phyloP scores from a whole-genome alignment of 2,329 filamentous ascomycete species.

The Didymella arachidicola region DNA sequence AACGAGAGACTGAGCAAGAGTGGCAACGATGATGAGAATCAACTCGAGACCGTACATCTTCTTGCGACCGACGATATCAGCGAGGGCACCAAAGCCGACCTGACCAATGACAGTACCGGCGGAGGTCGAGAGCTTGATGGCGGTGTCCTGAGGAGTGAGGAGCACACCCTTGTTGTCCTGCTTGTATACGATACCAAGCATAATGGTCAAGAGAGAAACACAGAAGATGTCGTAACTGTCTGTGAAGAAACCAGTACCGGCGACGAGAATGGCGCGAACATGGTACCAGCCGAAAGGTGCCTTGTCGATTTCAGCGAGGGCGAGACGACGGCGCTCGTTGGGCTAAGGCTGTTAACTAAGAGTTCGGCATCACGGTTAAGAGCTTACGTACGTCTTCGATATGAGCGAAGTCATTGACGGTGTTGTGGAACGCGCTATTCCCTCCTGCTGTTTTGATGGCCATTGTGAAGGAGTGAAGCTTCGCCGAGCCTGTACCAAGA shows the following conservation, averaged over 20 bases:
- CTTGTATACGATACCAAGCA: conserved; percentile 83
- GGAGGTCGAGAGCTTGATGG: conserved; percentile 85
- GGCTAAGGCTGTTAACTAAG: conserved; percentile 60
- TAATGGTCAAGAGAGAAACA: conserved; percentile 59
- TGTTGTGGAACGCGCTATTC: conserved; percentile 53
- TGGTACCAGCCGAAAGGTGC: conserved; percentile 85
- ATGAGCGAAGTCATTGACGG: conserved; percentile 71
- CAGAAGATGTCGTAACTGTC: conserved; percentile 75
- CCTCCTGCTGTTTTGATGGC: conserved; percentile 36
- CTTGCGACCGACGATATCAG: conserved; percentile 80
- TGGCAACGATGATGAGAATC: conserved; percentile 52
- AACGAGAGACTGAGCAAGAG: conserved; percentile 48
- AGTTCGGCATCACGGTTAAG: too few species aligned
- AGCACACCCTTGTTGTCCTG: conserved; percentile 60
- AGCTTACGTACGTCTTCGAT: conserved; percentile 10
- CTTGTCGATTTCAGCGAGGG: conserved; percentile 82
- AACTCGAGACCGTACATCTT: conserved; percentile 75
- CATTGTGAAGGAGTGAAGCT: conserved; percentile 24
- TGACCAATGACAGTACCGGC: conserved; percentile 86
- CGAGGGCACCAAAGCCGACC: conserved; percentile 69
- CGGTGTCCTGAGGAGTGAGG: conserved; percentile 74
- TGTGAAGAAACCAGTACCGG: conserved; percentile 86
- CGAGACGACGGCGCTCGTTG: conserved; percentile 79
- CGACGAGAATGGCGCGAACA: conserved; percentile 77
- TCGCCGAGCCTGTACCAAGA: conserved; percentile 29